A percentile compares a stretch with the other conserved stretches of the same genome.
Conservation (phyloP, 768 basidiomycete species). For the Naganishia antarctica region DNA sequence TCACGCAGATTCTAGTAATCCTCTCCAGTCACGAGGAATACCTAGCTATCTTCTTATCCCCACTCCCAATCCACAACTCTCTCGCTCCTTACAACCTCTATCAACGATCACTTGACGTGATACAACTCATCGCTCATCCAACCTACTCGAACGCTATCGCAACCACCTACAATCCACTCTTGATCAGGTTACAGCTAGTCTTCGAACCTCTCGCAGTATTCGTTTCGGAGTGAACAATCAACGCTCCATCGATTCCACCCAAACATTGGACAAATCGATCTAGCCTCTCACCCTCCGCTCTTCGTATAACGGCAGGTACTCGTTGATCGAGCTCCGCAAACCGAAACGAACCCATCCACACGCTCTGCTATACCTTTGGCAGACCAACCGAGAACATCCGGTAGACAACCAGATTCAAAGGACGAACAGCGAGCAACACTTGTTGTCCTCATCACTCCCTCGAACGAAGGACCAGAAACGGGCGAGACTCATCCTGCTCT, state of each 20-base stretch:
- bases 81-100: background rate
- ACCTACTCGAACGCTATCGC: background rate
- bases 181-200: background rate
- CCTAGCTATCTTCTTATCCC: conserved; percentile 1
- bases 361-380: background rate
- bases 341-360: background rate
- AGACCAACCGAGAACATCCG: background rate
- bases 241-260: background rate
- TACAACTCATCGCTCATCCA: background rate
- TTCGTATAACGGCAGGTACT: background rate
- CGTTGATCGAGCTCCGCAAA: background rate
- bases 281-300: background rate
- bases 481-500: background rate
- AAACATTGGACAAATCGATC: background rate
- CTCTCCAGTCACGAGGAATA: conserved; percentile 9
- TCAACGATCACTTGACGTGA: conserved; percentile 23
- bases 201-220: background rate
- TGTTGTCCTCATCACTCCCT: too few species aligned
- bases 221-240: background rate
- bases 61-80: background rate
- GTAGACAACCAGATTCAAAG: background rate
- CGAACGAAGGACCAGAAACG: background rate
- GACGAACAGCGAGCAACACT: background rate
- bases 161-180: background rate
- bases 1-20: background rate